Percentiles rank a stretch among this genome's conserved stretches.
Evolutionary conservation across 2,329 filamentous ascomycete genomes (phyloP).

Genomic region (Zymoseptoria crescenta): DNA sequence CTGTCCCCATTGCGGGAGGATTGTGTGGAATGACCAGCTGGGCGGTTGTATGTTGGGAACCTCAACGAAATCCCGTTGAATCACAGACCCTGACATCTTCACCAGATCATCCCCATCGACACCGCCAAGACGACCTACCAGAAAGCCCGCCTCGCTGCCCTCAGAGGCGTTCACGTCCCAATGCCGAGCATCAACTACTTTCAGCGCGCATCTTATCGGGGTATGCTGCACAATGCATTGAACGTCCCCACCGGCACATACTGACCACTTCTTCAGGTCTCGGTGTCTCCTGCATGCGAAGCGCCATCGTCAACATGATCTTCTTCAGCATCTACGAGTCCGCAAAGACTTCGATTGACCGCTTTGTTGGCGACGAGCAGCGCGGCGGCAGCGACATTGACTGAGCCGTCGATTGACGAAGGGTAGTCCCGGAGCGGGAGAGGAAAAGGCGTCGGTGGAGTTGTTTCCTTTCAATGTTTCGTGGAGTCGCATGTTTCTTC

Average conservation of each 20-base stretch:
- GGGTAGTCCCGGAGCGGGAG: neutral
- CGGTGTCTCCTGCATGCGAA: slow-evolving; percentile 74
- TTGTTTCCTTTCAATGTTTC: neutral
- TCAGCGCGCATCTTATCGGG: slow-evolving; percentile 70
- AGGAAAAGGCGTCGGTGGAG: neutral
- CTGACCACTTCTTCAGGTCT: slow-evolving; percentile 38
- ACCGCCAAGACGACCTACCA: slow-evolving; percentile 82
- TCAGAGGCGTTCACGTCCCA: slow-evolving; percentile 41
- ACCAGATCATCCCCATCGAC: slow-evolving; percentile 56
- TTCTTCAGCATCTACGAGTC: slow-evolving; percentile 87
- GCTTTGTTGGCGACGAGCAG: neutral
- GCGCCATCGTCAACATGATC: slow-evolving; percentile 75
- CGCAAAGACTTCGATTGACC: slow-evolving; percentile 47
- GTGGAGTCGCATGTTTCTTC: neutral
- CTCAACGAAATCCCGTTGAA: slow-evolving; percentile 1
- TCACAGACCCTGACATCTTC: slow-evolving; percentile 1
- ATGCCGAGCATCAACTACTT: slow-evolving; percentile 70
- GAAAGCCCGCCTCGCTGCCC: slow-evolving; percentile 67
- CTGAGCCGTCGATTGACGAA: neutral
- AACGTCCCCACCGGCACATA: neutral
- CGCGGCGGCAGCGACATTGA: neutral
- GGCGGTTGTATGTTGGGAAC: slow-evolving; percentile 38
- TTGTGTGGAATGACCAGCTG: slow-evolving; percentile 78
- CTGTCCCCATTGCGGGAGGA: slow-evolving; percentile 70
- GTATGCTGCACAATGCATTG: slow-evolving; percentile 30